These are phyloP conservation scores for Zoysia pacifica DNA, from an alignment of 176 grass and related monocot genomes.

Conservation along the genomic window DNA sequence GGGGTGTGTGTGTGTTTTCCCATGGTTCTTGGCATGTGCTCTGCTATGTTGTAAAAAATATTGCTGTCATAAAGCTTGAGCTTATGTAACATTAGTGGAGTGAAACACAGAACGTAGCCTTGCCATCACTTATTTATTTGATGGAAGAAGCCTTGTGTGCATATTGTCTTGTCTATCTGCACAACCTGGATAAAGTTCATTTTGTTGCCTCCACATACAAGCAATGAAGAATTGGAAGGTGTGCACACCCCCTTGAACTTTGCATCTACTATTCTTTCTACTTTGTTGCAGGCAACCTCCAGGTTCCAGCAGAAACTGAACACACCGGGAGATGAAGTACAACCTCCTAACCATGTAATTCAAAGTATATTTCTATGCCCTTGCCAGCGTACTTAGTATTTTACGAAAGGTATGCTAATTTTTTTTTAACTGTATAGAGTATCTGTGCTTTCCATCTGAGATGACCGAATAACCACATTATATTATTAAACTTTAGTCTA, in stretches of 20 bases:
- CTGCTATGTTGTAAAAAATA: conserved; percentile 29
- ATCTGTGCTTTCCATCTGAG: too few species aligned
- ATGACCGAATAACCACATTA: too few species aligned
- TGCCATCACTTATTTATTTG: not conserved
- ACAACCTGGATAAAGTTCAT: not conserved
- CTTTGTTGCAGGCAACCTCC: not conserved
- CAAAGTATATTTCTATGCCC: conserved; percentile 9
- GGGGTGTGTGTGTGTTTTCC: not conserved
- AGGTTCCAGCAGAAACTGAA: conserved; percentile 3
- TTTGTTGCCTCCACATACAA: not conserved
- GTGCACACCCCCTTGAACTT: conserved; percentile 15
- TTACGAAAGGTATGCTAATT: too few species aligned
- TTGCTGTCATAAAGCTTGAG: not conserved
- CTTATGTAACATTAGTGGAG: conserved; percentile 8
- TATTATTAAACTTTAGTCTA: too few species aligned
- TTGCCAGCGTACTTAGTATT: too few species aligned
- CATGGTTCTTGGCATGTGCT: not conserved
- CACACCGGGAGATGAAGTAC: not conserved
- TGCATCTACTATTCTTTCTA: conserved; percentile 19
- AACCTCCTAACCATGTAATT: conserved; percentile 13
- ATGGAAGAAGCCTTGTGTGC: not conserved
- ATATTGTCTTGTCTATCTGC: not conserved
- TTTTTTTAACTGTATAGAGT: too few species aligned
- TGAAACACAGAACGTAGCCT: not conserved
- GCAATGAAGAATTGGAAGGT: not conserved